phyloP scores from a whole-genome alignment of 768 basidiomycete species.

The Tylopilus felleus region DNA sequence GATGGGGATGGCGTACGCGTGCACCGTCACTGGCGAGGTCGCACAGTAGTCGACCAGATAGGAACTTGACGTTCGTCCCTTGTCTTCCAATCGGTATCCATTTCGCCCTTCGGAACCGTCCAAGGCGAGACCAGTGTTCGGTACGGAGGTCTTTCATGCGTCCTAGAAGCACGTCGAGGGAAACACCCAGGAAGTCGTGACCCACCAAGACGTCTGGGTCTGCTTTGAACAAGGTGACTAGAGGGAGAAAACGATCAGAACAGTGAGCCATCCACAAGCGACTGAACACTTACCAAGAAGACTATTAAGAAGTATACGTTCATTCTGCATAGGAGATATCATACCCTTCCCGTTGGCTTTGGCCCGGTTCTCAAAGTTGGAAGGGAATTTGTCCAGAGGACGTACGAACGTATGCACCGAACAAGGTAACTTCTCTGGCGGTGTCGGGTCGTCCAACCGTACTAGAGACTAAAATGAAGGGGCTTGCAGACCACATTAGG shows the following conservation, averaged over 20 bases:
- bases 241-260: neutral
- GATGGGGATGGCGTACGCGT: constrained; percentile 53
- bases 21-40: constrained; percentile 94
- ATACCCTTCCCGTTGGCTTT: constrained; percentile 59
- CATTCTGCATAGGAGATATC: constrained; percentile 74
- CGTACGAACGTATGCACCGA: constrained; percentile 85
- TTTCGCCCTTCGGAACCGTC: constrained; percentile 79
- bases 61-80: constrained; percentile 78
- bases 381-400: constrained; percentile 83
- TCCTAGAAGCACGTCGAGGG: constrained; percentile 85
- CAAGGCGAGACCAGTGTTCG: constrained; percentile 92
- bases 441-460: constrained; percentile 86
- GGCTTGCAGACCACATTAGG: neutral
- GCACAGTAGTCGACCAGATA: constrained; percentile 83
- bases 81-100: constrained; percentile 82
- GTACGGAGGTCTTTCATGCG: constrained; percentile 88
- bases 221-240: constrained; percentile 74
- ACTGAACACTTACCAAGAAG: constrained; percentile 58
- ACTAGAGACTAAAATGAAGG: constrained; percentile 42
- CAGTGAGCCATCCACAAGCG: neutral
- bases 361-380: constrained; percentile 73
- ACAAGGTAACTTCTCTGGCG: constrained; percentile 82
- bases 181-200: constrained; percentile 89
- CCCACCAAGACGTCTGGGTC: constrained; percentile 96
- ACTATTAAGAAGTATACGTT: constrained; percentile 80